Evolutionary conservation across 495 filamentous ascomycete species (phyloP).

Genomic region (Tuber magnatum): DNA sequence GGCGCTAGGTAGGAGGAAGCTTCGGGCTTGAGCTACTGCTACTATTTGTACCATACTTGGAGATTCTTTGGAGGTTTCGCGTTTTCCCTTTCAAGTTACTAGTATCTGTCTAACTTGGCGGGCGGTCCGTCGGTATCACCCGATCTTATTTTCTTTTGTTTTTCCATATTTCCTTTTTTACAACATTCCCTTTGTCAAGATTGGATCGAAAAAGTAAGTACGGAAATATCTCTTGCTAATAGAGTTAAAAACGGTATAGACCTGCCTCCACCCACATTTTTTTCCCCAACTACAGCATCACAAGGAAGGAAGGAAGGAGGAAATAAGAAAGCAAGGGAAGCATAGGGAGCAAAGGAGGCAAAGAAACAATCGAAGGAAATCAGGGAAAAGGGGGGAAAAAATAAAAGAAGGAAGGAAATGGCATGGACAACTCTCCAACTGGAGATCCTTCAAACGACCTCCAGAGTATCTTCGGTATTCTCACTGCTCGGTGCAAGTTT

Average conservation of each 20-base stretch:
- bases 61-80: constrained; percentile 11
- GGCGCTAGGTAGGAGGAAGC: background rate
- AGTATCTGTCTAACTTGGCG: constrained; percentile 12
- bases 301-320: background rate
- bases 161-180: constrained; percentile 11
- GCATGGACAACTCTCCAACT: constrained; percentile 34
- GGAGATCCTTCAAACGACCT: constrained; percentile 37
- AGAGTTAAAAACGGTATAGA: constrained; percentile 9
- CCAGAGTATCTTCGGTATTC: constrained; percentile 44
- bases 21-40: background rate
- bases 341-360: no score
- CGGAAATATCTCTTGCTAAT: background rate
- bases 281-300: background rate
- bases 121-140: constrained; percentile 20
- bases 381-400: constrained; percentile 5
- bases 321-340: background rate
- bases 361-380: background rate
- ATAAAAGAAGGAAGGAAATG: constrained; percentile 22
- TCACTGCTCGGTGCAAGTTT: constrained; percentile 67
- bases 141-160: constrained; percentile 16
- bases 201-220: background rate
- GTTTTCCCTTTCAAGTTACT: background rate
- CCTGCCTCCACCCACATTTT: background rate
- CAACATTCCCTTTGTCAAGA: background rate
- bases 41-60: constrained; percentile 9